Conservation (phyloP, 768 basidiomycete species). For the Cystobasidiopsis lactophilus region DNA sequence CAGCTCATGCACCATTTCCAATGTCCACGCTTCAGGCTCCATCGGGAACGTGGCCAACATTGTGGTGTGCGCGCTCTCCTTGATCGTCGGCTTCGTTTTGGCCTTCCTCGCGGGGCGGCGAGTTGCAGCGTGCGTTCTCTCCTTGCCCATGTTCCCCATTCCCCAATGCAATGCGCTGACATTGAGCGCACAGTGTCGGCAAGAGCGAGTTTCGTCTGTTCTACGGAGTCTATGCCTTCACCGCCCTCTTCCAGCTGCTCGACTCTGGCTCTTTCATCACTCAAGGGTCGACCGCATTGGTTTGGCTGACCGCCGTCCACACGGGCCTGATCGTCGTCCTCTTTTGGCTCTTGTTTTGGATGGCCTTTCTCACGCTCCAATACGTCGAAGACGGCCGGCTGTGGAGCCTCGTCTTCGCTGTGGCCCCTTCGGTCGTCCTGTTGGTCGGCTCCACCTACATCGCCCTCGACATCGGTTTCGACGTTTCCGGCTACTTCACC, state of each 20-base stretch:
- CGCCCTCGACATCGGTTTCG: constrained; percentile 53
- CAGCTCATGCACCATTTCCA: constrained; percentile 52
- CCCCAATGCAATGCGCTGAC: no score
- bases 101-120: constrained; percentile 39
- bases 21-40: constrained; percentile 29
- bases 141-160: no score
- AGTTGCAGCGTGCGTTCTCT: constrained; percentile 38
- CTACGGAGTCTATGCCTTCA: constrained; percentile 20
- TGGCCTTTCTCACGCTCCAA: constrained; percentile 31
- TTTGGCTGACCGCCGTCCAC: constrained; percentile 36
- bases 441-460: constrained; percentile 62
- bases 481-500: constrained; percentile 37
- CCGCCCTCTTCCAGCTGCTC: constrained; percentile 14
- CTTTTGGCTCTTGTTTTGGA: constrained; percentile 15
- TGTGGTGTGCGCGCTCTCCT: constrained; percentile 50
- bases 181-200: constrained; percentile 40
- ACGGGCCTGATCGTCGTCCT: constrained; percentile 1
- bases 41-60: constrained; percentile 74
- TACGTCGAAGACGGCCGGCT: constrained; percentile 75
- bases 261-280: constrained; percentile 50
- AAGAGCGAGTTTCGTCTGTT: constrained; percentile 24
- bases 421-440: constrained; percentile 21
- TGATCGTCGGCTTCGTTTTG: constrained; percentile 39
- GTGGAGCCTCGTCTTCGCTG: constrained; percentile 19
- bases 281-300: constrained; percentile 54